Base-by-base conservation (phyloP, 2,329 filamentous ascomycete species). In the Pseudogymnoascus sp. region DNA sequence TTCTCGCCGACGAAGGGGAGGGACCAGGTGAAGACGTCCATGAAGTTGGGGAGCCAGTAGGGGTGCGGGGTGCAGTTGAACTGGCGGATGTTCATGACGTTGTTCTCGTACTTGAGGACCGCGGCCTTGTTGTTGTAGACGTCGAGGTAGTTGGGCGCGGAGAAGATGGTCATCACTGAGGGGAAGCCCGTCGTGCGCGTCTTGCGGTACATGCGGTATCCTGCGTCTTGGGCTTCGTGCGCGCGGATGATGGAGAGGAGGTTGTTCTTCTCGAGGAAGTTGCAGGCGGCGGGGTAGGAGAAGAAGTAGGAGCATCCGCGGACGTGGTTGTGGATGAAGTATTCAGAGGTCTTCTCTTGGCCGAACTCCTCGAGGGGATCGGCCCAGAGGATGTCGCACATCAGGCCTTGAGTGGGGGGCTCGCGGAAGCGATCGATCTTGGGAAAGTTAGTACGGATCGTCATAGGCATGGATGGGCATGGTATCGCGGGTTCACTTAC, bases 1-100 rank as follows among this genome's bases (percentile, higher is more conserved):
- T 99, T 99, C 78, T 99, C 95, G 67, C 95, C 93, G 23, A 99
- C 95, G 78, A 99, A 99, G 0, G 95, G 95, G 66, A 99, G 82
- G 36, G 95, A 99, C 95, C 95, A 99, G n/a, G 95, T 99, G 75
- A 99, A 99, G 68, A 99, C 95, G 74, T 99, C 95, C 95, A 99
- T 99, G 75, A 99, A 99, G 81, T 99, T 99, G 63, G 95, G 95
- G 60, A 99, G 85, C 95, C 95, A 99, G 82, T 99, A 99, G 6
- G 95, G 95, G 77, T 99, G 95, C 36, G 95, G 95, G 21, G 95
- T 98, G 84, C 93, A 99, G 83, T 99, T 99, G 81, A 99, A 99
- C 78, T 99, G 95, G 65, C 95, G 87, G 75, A 99, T 99, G 81
- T 99, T 99, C 95, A 99, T 99, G 67, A 99, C 95, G 74, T 99